These are phyloP conservation scores for Dichotomocladium elegans DNA, from an alignment of 371 early-diverging fungal species.

Conservation along the genomic window DNA sequence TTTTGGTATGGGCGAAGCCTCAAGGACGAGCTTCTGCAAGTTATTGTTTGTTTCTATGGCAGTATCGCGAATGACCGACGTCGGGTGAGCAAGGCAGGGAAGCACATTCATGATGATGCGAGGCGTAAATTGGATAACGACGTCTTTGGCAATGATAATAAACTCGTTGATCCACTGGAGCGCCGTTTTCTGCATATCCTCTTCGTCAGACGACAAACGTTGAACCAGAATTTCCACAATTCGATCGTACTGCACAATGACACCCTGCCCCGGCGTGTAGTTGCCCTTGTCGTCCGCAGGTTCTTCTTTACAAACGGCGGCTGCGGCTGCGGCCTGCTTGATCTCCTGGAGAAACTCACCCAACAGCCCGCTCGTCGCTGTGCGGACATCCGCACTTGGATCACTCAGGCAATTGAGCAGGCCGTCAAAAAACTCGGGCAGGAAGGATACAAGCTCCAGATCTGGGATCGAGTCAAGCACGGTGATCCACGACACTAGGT, in stretches of 20 bases:
- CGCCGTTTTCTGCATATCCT: constrained; percentile 82
- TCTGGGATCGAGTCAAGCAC: constrained; percentile 87
- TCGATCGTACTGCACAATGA: constrained; percentile 70
- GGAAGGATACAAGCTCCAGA: constrained; percentile 77
- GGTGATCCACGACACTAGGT: constrained; percentile 88
- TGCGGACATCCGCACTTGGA: constrained; percentile 78
- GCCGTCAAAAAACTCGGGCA: constrained; percentile 89
- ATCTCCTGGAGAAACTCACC: constrained; percentile 80
- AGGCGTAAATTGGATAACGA: constrained; percentile 77
- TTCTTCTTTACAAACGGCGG: constrained; percentile 51
- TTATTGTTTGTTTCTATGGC: constrained; percentile 71
- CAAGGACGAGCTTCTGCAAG: constrained; percentile 66
- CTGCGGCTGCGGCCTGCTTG: constrained; percentile 68
- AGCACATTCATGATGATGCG: constrained; percentile 70
- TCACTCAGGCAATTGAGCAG: constrained; percentile 82
- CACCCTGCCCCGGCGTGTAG: constrained; percentile 67
- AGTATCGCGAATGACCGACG: constrained; percentile 52
- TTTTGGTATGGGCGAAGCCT: constrained; percentile 17
- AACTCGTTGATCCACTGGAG: constrained; percentile 86
- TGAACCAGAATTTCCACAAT: constrained; percentile 76
- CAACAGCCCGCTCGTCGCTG: constrained; percentile 59
- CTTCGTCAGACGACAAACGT: constrained; percentile 71
- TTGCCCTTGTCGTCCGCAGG: constrained; percentile 31
- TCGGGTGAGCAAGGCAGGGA: constrained; percentile 73
- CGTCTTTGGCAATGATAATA: constrained; percentile 66